These are phyloP conservation scores for Cyphellophora attinorum DNA, from an alignment of 2,329 filamentous ascomycete species.

Conservation along the genomic window DNA sequence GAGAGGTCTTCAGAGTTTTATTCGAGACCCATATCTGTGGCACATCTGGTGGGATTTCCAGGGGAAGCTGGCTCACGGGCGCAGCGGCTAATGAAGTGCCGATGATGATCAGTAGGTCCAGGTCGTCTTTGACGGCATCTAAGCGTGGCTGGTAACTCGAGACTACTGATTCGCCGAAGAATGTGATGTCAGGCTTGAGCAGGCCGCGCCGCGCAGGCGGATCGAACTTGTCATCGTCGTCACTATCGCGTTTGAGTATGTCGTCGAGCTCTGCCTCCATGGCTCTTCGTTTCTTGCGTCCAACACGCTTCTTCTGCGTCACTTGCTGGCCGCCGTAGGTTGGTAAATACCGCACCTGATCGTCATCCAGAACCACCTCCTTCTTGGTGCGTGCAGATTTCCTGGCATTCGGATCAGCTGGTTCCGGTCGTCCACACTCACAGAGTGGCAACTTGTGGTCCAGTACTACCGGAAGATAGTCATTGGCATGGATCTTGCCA, in stretches of 20 bases:
- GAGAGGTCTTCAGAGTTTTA: constrained; percentile 5
- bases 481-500: constrained; percentile 62
- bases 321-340: not conserved
- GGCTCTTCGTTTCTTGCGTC: constrained; percentile 13
- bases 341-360: constrained; percentile 3
- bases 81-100: constrained; percentile 93
- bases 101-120: constrained; percentile 89
- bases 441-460: constrained; percentile 70
- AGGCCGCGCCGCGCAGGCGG: constrained; percentile 69
- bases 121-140: constrained; percentile 59
- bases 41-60: constrained; percentile 65
- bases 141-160: constrained; percentile 71
- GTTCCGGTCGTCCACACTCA: constrained; percentile 13
- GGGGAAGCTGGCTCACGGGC: constrained; percentile 84
- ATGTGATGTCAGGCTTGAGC: constrained; percentile 78
- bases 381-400: constrained; percentile 21
- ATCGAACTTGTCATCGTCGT: constrained; percentile 49
- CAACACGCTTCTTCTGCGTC: constrained; percentile 35
- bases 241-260: constrained; percentile 24
- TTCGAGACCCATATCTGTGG: constrained; percentile 73
- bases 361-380: constrained; percentile 17
- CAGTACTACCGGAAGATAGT: constrained; percentile 70
- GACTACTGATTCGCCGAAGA: constrained; percentile 87
- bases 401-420: constrained; percentile 19
- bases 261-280: constrained; percentile 27